Evolutionary conservation across 2,329 filamentous ascomycete species (phyloP).

Genomic region (Talaromyces sp.): DNA sequence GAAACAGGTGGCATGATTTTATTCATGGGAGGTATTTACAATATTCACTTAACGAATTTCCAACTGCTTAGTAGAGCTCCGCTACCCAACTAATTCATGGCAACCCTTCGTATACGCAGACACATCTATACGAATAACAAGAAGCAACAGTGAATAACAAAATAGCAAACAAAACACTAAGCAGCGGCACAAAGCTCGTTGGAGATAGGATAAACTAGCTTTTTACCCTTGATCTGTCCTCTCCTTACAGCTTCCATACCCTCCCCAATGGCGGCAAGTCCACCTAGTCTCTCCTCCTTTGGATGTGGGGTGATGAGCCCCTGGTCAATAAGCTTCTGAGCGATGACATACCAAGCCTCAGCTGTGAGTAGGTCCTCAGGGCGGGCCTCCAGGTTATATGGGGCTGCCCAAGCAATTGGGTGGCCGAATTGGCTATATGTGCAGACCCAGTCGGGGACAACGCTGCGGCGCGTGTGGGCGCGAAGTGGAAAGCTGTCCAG

Average conservation of each 20-base stretch:
- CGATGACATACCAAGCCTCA: background rate
- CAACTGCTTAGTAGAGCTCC: too few species aligned
- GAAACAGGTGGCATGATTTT: too few species aligned
- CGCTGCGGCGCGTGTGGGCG: background rate
- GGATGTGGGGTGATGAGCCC: background rate
- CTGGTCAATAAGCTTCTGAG: background rate
- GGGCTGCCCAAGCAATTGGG: background rate
- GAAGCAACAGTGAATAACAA: too few species aligned
- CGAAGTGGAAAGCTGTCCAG: slow-evolving; percentile 11
- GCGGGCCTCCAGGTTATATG: background rate
- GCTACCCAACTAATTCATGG: too few species aligned
- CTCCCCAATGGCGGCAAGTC: slow-evolving; percentile 25
- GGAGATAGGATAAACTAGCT: slow-evolving; percentile 9
- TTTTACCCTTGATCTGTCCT: slow-evolving; percentile 13
- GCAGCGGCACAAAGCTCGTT: background rate
- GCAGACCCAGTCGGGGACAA: background rate
- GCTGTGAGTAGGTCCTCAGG: background rate
- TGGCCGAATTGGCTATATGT: background rate
- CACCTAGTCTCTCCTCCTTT: slow-evolving; percentile 12
- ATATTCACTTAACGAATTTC: too few species aligned
- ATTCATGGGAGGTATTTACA: too few species aligned
- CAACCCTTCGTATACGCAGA: too few species aligned
- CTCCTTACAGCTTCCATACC: slow-evolving; percentile 13
- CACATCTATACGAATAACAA: too few species aligned
- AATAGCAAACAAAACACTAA: background rate